Conservation (phyloP, 1,284 basidiomycete species). For the Trichosporon sp. region DNA sequence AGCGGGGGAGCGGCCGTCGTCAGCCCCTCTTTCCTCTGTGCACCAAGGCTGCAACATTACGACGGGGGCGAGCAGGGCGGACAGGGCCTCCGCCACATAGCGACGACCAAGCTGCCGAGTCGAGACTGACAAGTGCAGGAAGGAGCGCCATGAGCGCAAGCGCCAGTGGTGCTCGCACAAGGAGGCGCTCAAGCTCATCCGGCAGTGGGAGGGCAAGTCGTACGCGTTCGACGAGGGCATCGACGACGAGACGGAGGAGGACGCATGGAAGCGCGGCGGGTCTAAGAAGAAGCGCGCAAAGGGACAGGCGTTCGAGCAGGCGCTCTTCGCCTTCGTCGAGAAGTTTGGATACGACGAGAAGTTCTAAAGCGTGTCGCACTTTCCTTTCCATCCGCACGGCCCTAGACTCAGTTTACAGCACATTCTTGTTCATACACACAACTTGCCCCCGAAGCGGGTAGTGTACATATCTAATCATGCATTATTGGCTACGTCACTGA, state of each 20-base stretch:
- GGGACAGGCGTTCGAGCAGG: slow-evolving; percentile 43
- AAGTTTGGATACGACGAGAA: slow-evolving; percentile 24
- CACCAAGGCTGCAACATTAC: too few species aligned
- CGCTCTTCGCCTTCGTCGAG: slow-evolving; percentile 33
- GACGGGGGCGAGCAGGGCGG: too few species aligned
- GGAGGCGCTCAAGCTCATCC: slow-evolving; percentile 34
- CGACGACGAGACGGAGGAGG: slow-evolving; percentile 17
- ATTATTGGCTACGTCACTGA: not conserved
- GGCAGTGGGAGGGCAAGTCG: slow-evolving; percentile 37
- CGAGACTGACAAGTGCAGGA: slow-evolving; percentile 32
- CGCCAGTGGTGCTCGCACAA: slow-evolving; percentile 38
- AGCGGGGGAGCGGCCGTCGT: too few species aligned
- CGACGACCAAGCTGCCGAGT: not conserved
- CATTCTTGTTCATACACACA: not conserved
- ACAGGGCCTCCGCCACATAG: too few species aligned
- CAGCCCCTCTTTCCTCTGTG: too few species aligned
- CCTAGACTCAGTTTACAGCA: not conserved
- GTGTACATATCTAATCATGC: slow-evolving; percentile 1
- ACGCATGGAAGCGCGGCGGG: slow-evolving; percentile 24
- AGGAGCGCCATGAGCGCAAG: slow-evolving; percentile 42
- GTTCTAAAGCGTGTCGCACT: not conserved
- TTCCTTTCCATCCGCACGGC: not conserved
- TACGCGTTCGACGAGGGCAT: not conserved
- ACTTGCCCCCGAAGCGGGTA: not conserved
- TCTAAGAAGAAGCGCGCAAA: slow-evolving; percentile 46